Evolutionary conservation across 2,329 filamentous ascomycete genomes (phyloP), one percentile per base, ranked within the genome.

Genomic region (Rachicladosporium sp.): DNA sequence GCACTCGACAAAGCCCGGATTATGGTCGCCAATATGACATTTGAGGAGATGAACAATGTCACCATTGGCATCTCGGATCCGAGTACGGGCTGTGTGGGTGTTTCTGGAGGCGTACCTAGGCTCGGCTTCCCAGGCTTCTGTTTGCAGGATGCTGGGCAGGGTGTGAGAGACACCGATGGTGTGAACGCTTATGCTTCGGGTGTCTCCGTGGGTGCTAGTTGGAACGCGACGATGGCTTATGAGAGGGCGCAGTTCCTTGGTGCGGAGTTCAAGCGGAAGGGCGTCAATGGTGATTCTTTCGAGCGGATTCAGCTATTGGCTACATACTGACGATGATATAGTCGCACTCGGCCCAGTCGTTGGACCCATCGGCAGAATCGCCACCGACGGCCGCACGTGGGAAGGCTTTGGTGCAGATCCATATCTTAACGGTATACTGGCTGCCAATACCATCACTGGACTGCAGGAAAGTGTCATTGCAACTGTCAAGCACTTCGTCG

Each of bases 371-470:
- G 82, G 82, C 1, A 70, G 80, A 7, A 81, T 84, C 50, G 80
- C 81, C 0, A 70, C 75, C 36, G 80, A 78, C 10, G 39, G 57
- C 3, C 71, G 82, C n/a, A 81, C 74, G 50, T 86, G 80, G 80
- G 82, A 87, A 53, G 74, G 75, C 0, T 86, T 86, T 50, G 80
- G 79, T 1, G 62, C 71, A 1, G 82, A 87, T 53, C 80, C 82
- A 0, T 74, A 73, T 3, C 67, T 86, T 12, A 70, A 75, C 47
- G 74, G 63, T 0, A 58, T 69, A 40, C 65, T 66, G 3, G 71
- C 61, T 11, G 63, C 66, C 2, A 53, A 69, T 44, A 74, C 71
- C 1, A 69, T 77, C 42, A 33, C 64, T 49, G 74, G 74, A 2
- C 69, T 77, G 43, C 74, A 78, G 50, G 65, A 69, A 21, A 72